Percentiles rank a stretch among this genome's conserved stretches.
Conservation (phyloP, 371 early-diverging fungal genomes). For the Entomophthora muscae region DNA sequence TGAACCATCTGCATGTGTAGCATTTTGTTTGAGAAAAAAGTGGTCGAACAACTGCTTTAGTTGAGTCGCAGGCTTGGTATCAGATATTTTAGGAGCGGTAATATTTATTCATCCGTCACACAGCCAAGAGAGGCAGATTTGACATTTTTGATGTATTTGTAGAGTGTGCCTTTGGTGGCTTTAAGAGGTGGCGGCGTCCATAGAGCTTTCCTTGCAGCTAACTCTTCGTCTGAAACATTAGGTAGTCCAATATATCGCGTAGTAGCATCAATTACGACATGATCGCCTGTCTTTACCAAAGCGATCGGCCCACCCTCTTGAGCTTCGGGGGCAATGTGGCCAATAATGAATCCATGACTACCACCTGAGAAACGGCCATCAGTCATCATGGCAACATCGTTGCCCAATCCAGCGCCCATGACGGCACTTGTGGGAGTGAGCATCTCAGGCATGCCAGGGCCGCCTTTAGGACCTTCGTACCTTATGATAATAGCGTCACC, state of each 20-base stretch:
- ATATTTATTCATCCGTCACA: constrained; percentile 64
- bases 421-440: constrained; percentile 88
- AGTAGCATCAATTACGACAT: constrained; percentile 69
- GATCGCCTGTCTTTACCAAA: constrained; percentile 71
- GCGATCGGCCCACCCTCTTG: constrained; percentile 92
- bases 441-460: constrained; percentile 93
- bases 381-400: constrained; percentile 87
- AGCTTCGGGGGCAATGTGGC: constrained; percentile 96
- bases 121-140: constrained; percentile 68
- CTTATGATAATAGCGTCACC: constrained; percentile 81
- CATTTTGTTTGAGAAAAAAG: too few relatives aligned
- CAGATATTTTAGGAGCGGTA: too few relatives aligned
- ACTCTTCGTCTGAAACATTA: constrained; percentile 56
- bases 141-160: constrained; percentile 77
- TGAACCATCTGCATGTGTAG: too few relatives aligned
- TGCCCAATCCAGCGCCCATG: constrained; percentile 96
- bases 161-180: constrained; percentile 72
- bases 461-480: constrained; percentile 82
- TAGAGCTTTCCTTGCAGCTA: constrained; percentile 35
- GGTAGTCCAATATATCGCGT: constrained; percentile 41
- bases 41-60: too few relatives aligned
- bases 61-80: too few relatives aligned
- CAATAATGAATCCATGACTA: constrained; percentile 91
- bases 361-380: constrained; percentile 97
- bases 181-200: constrained; percentile 72